phyloP scores from a whole-genome alignment of 441 rosid species.

The Dalechampia spathulata region DNA sequence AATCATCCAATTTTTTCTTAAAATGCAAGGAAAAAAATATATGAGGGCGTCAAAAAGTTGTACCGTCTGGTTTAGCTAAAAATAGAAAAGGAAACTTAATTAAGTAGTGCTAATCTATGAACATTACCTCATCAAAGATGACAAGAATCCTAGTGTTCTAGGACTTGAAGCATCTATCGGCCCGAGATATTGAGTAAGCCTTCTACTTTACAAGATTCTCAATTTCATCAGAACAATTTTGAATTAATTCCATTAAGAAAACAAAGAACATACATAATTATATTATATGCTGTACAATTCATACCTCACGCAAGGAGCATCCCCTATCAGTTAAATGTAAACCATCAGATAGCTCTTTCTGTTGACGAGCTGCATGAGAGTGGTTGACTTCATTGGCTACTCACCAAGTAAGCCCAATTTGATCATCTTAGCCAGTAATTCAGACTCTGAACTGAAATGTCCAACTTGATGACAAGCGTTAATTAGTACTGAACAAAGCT shows the following conservation, averaged over 20 bases:
- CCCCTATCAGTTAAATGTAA: slow-evolving; percentile 1
- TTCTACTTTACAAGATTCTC: neutral
- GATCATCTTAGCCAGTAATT: slow-evolving; percentile 36
- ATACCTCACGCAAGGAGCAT: slow-evolving; percentile 13
- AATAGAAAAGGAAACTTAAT: neutral
- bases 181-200: neutral
- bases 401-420: slow-evolving; percentile 40
- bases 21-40: no score
- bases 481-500: slow-evolving; percentile 46
- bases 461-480: slow-evolving; percentile 30
- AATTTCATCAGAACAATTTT: neutral
- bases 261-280: slow-evolving; percentile 1
- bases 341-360: slow-evolving; percentile 11
- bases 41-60: neutral
- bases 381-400: slow-evolving; percentile 14
- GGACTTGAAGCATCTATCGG: neutral
- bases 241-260: neutral
- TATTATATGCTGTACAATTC: slow-evolving; percentile 12
- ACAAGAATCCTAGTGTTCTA: slow-evolving; percentile 1
- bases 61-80: neutral
- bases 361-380: slow-evolving; percentile 10
- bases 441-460: slow-evolving; percentile 25
- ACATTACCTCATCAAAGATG: neutral
- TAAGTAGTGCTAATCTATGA: neutral
- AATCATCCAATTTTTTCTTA: no score